Conservation (phyloP, 805 yeast genomes). For the Yamadazyma scolyti region DNA sequence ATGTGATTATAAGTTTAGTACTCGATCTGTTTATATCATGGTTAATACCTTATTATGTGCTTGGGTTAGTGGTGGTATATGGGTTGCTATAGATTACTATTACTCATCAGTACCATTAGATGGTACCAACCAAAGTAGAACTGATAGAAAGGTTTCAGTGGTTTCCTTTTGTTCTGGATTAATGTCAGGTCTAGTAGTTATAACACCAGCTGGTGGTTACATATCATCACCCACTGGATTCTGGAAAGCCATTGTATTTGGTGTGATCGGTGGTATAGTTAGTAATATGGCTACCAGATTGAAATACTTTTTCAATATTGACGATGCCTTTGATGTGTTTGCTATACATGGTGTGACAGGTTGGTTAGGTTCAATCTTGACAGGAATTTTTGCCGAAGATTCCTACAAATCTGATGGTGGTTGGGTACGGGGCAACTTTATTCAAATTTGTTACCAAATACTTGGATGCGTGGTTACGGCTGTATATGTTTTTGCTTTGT, state of each 20-base stretch:
- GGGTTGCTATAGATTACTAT: slow-evolving; percentile 37
- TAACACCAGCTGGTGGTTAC: slow-evolving; percentile 43
- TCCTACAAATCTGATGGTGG: slow-evolving; percentile 34
- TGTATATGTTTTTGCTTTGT: slow-evolving; percentile 30
- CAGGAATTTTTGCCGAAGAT: slow-evolving; percentile 37
- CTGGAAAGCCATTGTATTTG: slow-evolving; percentile 40
- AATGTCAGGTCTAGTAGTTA: slow-evolving; percentile 39
- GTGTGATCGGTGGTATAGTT: slow-evolving; percentile 32
- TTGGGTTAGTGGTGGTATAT: slow-evolving; percentile 29
- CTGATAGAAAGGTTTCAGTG: slow-evolving; percentile 30
- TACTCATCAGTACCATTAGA: slow-evolving; percentile 38
- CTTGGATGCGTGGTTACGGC: slow-evolving; percentile 33
- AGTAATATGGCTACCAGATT: slow-evolving; percentile 38
- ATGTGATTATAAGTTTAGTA: slow-evolving; percentile 38
- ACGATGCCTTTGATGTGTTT: slow-evolving; percentile 41
- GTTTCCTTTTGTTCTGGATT: slow-evolving; percentile 38
- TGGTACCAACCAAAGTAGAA: slow-evolving; percentile 9
- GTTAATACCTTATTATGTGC: slow-evolving; percentile 32
- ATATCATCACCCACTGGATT: slow-evolving; percentile 29
- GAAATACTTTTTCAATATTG: slow-evolving; percentile 35
- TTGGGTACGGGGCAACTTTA: slow-evolving; percentile 39
- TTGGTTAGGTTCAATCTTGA: slow-evolving; percentile 34
- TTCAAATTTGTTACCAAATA: slow-evolving; percentile 37
- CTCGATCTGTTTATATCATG: slow-evolving; percentile 26
- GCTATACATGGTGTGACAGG: slow-evolving; percentile 44